Percentiles rank a stretch among this genome's conserved stretches.
phyloP scores from a whole-genome alignment of 1,139 yeast genomes.

The Magnusiomyces suaveolens region DNA sequence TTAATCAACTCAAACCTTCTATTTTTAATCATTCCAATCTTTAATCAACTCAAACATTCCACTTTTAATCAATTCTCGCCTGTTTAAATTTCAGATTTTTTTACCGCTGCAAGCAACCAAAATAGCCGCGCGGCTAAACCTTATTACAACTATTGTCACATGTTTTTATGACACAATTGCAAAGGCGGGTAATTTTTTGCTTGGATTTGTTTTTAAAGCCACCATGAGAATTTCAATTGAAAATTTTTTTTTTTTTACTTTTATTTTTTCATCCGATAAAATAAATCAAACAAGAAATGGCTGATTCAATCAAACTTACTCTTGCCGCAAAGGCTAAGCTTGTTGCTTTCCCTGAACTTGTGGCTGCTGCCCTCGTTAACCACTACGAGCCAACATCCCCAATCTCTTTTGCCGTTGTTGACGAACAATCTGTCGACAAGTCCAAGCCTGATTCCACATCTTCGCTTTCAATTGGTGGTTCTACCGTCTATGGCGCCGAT shows the following conservation, averaged over 20 bases:
- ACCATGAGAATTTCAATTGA: not conserved
- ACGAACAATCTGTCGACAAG: conserved; percentile 29
- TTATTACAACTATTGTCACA: no score
- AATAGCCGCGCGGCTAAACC: no score
- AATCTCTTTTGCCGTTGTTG: conserved; percentile 51
- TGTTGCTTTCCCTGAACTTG: conserved; percentile 69
- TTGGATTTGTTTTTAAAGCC: no score
- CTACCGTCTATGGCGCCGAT: conserved; percentile 37
- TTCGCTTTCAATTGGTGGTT: conserved; percentile 41
- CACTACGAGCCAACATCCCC: conserved; percentile 40
- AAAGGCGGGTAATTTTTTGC: no score
- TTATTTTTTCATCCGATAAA: not conserved
- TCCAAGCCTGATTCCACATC: conserved; percentile 33
- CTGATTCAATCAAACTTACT: conserved; percentile 33
- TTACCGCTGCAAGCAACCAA: no score
- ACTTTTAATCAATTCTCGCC: no score
- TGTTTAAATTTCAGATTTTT: no score
- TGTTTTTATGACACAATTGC: no score
- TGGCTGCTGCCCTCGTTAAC: conserved; percentile 70
- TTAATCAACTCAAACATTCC: no score
- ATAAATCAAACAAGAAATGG: not conserved
- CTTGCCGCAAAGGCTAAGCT: conserved; percentile 81
- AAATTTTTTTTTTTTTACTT: not conserved
- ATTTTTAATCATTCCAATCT: no score
- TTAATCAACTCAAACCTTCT: no score